Evolutionary conservation across 495 filamentous ascomycete species (phyloP), one percentile per base, ranked within the genome.

Genomic region (Podospora australis): DNA sequence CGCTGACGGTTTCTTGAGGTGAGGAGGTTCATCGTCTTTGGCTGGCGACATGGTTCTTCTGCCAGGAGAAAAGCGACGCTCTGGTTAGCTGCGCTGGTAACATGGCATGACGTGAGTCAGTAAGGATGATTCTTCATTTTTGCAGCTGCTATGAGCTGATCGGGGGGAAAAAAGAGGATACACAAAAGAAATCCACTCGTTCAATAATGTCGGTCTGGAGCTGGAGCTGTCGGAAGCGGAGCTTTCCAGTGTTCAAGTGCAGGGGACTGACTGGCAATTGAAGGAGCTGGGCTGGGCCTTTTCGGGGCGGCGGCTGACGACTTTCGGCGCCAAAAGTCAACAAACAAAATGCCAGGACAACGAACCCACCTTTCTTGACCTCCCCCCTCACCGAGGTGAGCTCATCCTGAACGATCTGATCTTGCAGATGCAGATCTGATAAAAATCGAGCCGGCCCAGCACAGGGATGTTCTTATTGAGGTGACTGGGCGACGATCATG

Each of bases 1-100:
- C 23, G 29, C 39, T 17, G 57, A 56, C 14, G 32, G 32, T 36
- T n/a, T 36, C 1, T 56, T 30, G 24, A 49, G 49, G 11, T 41
- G 21, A 16, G 32, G 32, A 17, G 49, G 8, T 28, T 65, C 57
- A 32, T 61, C 51, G 50, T 56, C 46, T 49, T 48, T 57, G 16
- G 57, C 51, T 19, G 56, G 58, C 46, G 59, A 50, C 62, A 65
- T 61, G 44, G 50, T 64, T 56, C 58, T 42, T 14, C 16, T 20
- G 39, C 39, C 34, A 6, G 21, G 24, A 10, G 19, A 26, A 14
- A 40, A 39, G 28, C 28, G 26, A n/a, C 22, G 8, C 23, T 4
- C 17, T 25, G 8, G 57, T 65, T 49, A 60, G 52, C 54, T 36
- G 41, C 21, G 25, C 24, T 9, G 13, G 17, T 22, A 41, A 47